Evolutionary conservation across 305 asterid species (phyloP), one percentile per base, ranked within the genome.

Genomic region (Ruellia speciosa): DNA sequence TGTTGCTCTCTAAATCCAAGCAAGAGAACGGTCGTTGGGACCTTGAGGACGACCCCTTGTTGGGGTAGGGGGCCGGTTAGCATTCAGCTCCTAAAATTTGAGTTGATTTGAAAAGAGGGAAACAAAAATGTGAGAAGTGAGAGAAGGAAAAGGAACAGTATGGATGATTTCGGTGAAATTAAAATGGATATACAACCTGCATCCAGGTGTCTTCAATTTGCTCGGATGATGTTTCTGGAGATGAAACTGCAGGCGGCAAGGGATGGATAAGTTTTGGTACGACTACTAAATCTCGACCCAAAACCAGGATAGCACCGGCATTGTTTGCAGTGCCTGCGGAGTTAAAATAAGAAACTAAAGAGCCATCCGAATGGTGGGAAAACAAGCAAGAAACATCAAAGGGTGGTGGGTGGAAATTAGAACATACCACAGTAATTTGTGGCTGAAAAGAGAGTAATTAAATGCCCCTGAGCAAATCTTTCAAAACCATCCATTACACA

Each of bases 401-500:
- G 16, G 37, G 24, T 20, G 15, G 56, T 35, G 43, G 28, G 13
- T 8, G 6, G 9, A 49, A 54, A 48, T 24, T 39, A 53, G 56
- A 61, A 45, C 85, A 33, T 86, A 92, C 99, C 99, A 57, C 99
- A 92, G 68, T 92, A 92, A 70, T 92, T 92, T 59, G 95, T 88
- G 66, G 97, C 99, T n/a, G 99, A 92, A 76, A 92, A 92, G 53
- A 88, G 93, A 46, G 99, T 92, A 66, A 92, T 92, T 62, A 88
- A 62, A 71, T 84, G 97, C 24, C 99, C 97, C 80, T 90, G 98
- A 60, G 98, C 98, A 79, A 90, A 90, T 71, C 97, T 81, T 77
- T 92, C 99, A 58, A 92, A 92, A 66, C 99, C 99, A 82, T 92
- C 99, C 99, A 92, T 92, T 67, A 92, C 99, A 60, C 99, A 92